Evolutionary conservation across 306 rosid genomes (phyloP).

Genomic region (Rubus idaeus): DNA sequence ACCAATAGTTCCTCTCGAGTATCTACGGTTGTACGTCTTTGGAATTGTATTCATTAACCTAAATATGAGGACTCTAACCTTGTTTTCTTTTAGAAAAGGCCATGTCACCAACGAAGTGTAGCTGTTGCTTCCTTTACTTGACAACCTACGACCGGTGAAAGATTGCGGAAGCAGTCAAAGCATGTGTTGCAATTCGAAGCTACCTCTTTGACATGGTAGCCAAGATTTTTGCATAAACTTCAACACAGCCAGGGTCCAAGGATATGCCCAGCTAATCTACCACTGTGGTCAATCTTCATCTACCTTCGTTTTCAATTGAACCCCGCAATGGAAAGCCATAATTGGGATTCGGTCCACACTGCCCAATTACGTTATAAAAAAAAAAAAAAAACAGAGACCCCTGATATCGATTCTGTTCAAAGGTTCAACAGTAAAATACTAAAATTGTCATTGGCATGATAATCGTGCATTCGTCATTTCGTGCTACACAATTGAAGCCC

Average conservation of each 20-base stretch:
- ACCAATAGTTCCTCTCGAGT: neutral
- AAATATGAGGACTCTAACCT: neutral
- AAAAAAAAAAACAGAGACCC: neutral
- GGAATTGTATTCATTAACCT: neutral
- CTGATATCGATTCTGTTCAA: neutral
- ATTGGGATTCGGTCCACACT: slow-evolving; percentile 4
- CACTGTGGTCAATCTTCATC: neutral
- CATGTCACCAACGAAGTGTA: neutral
- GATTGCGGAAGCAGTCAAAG: neutral
- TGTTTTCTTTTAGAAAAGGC: neutral
- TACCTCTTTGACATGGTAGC: neutral
- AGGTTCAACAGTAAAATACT: neutral
- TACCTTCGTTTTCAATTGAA: neutral
- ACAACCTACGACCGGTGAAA: neutral
- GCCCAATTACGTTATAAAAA: neutral
- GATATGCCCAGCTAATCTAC: neutral
- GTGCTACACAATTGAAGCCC: neutral
- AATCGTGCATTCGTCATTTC: too few species aligned
- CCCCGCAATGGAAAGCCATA: neutral
- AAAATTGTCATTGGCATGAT: neutral
- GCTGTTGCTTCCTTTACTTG: neutral
- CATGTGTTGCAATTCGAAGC: neutral
- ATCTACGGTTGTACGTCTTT: too few species aligned
- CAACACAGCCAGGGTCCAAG: neutral
- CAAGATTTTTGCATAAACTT: slow-evolving; percentile 2